These are phyloP conservation scores for Suhomyces coccinellae DNA, from an alignment of 1,139 yeast genomes.

Conservation along the genomic window DNA sequence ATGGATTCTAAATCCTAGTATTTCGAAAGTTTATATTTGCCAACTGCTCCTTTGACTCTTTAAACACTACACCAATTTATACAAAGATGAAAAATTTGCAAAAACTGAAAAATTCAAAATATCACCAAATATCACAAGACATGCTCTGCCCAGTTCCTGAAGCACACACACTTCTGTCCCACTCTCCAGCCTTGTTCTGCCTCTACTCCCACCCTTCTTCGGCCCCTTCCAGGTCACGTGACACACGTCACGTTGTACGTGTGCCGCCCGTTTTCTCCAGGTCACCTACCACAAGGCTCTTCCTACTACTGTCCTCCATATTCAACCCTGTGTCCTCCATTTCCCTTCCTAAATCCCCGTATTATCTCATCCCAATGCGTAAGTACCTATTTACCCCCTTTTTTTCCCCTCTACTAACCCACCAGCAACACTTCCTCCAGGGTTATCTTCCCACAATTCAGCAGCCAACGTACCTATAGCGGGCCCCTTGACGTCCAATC, in stretches of 20 bases:
- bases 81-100: no score
- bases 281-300: background rate
- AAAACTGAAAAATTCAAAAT: no score
- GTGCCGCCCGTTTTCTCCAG: conserved; percentile 1
- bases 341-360: background rate
- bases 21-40: no score
- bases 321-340: background rate
- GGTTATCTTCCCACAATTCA: conserved; percentile 22
- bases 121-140: no score
- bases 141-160: no score
- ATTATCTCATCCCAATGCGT: conserved; percentile 4
- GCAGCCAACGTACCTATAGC: conserved; percentile 7
- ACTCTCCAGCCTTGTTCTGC: background rate
- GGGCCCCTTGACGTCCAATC: conserved; percentile 1
- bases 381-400: background rate
- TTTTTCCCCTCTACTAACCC: conserved; percentile 8
- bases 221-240: background rate
- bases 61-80: no score
- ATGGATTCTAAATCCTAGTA: no score
- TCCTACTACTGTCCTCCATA: background rate
- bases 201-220: background rate
- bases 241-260: background rate
- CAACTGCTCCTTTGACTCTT: no score
- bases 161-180: background rate
- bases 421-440: conserved; percentile 34